Evolutionary conservation across 768 basidiomycete genomes (phyloP).

Genomic region (Lactarius trivialis): DNA sequence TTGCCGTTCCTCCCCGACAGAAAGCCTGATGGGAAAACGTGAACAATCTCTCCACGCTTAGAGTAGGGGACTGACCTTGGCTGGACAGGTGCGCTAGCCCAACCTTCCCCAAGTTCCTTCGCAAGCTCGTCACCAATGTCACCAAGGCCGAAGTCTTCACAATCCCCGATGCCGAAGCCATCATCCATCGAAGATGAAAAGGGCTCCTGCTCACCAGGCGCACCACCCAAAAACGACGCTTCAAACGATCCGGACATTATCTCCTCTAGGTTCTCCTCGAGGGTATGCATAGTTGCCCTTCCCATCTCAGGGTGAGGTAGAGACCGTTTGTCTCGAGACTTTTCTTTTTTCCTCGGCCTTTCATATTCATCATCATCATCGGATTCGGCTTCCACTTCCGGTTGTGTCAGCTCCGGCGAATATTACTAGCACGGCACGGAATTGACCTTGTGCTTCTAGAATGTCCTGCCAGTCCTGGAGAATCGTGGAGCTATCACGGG

Average conservation of each 20-base stretch:
- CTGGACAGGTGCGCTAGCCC: constrained; percentile 39
- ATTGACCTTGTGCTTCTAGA: constrained; percentile 14
- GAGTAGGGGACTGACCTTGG: background rate
- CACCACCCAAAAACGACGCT: constrained; percentile 43
- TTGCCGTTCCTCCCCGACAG: constrained; percentile 2
- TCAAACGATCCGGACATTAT: constrained; percentile 63
- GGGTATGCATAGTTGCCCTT: constrained; percentile 52
- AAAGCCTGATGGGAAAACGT: background rate
- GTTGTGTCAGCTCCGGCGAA: background rate
- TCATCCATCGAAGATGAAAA: constrained; percentile 54
- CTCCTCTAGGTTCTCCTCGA: constrained; percentile 66
- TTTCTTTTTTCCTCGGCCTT: constrained; percentile 26
- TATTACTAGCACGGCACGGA: background rate
- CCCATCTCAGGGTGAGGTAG: constrained; percentile 37
- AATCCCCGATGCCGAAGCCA: constrained; percentile 36
- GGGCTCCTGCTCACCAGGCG: constrained; percentile 29
- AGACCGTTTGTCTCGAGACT: constrained; percentile 28
- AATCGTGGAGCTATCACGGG: background rate
- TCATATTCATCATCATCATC: constrained; percentile 47
- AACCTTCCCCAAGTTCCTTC: constrained; percentile 65
- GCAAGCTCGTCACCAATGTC: constrained; percentile 70
- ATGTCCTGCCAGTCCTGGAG: constrained; percentile 19
- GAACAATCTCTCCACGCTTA: background rate
- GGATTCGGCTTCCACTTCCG: constrained; percentile 30
- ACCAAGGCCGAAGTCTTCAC: constrained; percentile 50